Conservation (phyloP, 306 rosid species). For the Oxytropis ochrocephala region DNA sequence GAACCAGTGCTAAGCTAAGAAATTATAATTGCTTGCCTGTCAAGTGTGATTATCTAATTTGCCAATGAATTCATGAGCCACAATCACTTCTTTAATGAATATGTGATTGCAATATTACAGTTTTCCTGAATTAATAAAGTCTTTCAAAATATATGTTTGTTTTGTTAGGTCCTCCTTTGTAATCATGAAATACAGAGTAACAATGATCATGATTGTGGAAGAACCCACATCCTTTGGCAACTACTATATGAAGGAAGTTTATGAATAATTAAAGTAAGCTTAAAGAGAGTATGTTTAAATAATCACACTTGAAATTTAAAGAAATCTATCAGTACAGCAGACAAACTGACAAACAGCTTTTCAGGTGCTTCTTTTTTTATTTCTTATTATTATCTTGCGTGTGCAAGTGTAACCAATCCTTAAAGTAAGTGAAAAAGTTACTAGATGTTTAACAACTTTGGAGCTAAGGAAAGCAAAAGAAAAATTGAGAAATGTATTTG, state of each 20-base stretch:
- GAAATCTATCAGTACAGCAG: constrained; percentile 26
- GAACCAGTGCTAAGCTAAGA: not conserved
- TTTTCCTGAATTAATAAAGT: not conserved
- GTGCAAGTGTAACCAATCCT: constrained; percentile 17
- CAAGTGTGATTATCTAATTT: constrained; percentile 16
- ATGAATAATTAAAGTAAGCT: constrained; percentile 21
- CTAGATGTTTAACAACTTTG: not conserved
- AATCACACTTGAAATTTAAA: constrained; percentile 13
- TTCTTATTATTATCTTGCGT: constrained; percentile 18
- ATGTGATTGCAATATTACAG: not conserved
- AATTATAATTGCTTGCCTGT: constrained; percentile 15
- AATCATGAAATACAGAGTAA: constrained; percentile 27
- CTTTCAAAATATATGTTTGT: constrained; percentile 17
- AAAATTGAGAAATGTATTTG: not conserved
- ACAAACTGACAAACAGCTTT: constrained; percentile 31
- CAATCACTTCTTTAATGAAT: constrained; percentile 23
- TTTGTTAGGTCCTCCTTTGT: not conserved
- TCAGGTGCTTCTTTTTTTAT: constrained; percentile 29
- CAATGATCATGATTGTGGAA: constrained; percentile 27
- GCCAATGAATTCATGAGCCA: constrained; percentile 25
- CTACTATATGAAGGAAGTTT: constrained; percentile 9
- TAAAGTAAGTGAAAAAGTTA: constrained; percentile 13
- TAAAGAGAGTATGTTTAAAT: not conserved
- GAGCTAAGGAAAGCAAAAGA: constrained; percentile 1
- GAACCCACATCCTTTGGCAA: constrained; percentile 31